Evolutionary conservation across 2,329 filamentous ascomycete genomes (phyloP).

Genomic region (Hypoxylon sp.): DNA sequence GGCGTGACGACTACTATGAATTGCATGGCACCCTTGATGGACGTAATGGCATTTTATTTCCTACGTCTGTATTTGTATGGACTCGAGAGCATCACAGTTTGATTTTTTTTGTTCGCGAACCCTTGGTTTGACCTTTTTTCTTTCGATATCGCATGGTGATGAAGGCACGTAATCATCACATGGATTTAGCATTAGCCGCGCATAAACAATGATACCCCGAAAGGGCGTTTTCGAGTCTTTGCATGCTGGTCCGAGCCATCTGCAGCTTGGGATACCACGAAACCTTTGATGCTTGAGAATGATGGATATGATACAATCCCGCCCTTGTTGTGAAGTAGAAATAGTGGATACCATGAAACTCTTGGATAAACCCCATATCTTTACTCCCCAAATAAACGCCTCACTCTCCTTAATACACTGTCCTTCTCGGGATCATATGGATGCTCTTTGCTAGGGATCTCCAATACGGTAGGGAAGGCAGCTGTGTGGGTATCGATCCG

Average conservation of each 20-base stretch:
- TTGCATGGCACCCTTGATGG: conserved; percentile 40
- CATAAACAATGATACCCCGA: conserved; percentile 42
- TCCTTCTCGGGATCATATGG: conserved; percentile 99
- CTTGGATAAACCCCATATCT: conserved; percentile 3
- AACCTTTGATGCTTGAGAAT: conserved; percentile 32
- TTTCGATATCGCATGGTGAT: conserved; percentile 35
- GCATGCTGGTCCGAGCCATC: conserved; percentile 14
- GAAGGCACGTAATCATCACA: conserved; percentile 41
- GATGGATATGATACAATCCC: conserved; percentile 35
- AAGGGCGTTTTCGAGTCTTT: conserved; percentile 38
- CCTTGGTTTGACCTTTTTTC: conserved; percentile 25
- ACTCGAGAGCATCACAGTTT: conserved; percentile 40
- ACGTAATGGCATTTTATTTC: conserved; percentile 27
- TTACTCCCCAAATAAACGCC: conserved; percentile 77
- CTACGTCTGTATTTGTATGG: conserved; percentile 41
- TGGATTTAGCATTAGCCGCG: conserved; percentile 39
- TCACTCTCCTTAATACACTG: conserved; percentile 91
- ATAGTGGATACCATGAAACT: conserved; percentile 6
- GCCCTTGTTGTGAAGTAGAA: conserved; percentile 15
- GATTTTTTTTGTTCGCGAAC: conserved; percentile 35
- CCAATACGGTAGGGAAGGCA: conserved; percentile 94
- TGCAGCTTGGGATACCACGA: conserved; percentile 21
- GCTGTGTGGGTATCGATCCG: conserved; percentile 92
- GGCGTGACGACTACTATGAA: conserved; percentile 38
- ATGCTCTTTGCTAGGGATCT: conserved; percentile 99